These are phyloP conservation scores for Lachnellula subtilissima DNA, from an alignment of 2,329 filamentous ascomycete genomes.

Conservation along the genomic window DNA sequence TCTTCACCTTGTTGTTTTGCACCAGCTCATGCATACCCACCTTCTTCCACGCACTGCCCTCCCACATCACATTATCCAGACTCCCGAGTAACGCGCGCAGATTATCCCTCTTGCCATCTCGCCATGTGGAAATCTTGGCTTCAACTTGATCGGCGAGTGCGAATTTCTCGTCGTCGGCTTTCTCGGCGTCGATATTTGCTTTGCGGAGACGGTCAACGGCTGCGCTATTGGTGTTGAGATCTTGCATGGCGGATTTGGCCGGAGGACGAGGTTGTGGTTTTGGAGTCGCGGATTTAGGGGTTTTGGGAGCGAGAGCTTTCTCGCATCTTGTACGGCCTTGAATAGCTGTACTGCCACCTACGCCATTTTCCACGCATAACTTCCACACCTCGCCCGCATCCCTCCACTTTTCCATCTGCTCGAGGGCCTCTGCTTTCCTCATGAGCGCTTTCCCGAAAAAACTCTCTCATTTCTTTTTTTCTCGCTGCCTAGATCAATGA, in stretches of 20 bases:
- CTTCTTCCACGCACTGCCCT: constrained; percentile 92
- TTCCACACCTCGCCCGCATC: constrained; percentile 81
- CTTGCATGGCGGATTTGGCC: constrained; percentile 37
- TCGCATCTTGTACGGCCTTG: constrained; percentile 87
- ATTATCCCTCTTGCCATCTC: constrained; percentile 88
- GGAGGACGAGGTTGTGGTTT: constrained; percentile 37
- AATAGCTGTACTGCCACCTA: constrained; percentile 79
- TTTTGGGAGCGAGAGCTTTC: constrained; percentile 71
- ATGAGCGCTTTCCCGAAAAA: constrained; percentile 93
- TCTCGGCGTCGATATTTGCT: constrained; percentile 80
- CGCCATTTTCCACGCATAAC: constrained; percentile 73
- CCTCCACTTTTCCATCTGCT: constrained; percentile 90
- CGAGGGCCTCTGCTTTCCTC: constrained; percentile 90
- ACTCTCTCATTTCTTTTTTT: constrained; percentile 86
- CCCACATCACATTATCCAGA: constrained; percentile 86
- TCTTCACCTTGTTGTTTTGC: constrained; percentile 91
- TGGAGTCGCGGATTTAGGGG: constrained; percentile 42
- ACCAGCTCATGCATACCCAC: constrained; percentile 91
- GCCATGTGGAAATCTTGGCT: constrained; percentile 72
- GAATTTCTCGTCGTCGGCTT: constrained; percentile 88
- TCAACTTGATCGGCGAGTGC: constrained; percentile 83
- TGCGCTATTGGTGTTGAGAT: constrained; percentile 49
- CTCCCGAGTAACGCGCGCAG: constrained; percentile 81
- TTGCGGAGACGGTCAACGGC: constrained; percentile 78
- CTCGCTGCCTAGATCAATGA: constrained; percentile 62